Evolutionary conservation across 176 grass and related monocot species (phyloP).

Genomic region (Lolium rigidum): DNA sequence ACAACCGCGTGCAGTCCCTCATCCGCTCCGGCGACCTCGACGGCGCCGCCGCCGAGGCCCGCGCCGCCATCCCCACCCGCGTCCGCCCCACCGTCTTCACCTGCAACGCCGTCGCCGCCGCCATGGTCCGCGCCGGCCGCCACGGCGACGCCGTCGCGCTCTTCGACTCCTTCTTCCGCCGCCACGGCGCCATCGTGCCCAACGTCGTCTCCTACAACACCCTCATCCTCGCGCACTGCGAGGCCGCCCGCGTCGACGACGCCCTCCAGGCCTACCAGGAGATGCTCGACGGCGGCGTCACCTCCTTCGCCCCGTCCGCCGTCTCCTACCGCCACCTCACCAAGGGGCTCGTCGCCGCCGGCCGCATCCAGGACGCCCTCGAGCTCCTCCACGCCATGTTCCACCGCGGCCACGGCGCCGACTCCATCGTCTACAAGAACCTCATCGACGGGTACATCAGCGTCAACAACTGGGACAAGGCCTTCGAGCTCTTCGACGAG

Average conservation of each 20-base stretch:
- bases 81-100: conserved; percentile 80
- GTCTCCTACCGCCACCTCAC: conserved; percentile 22
- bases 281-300: conserved; percentile 15
- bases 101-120: conserved; percentile 72
- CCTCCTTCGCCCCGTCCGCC: not conserved
- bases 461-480: conserved; percentile 21
- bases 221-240: conserved; percentile 57
- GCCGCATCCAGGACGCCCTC: conserved; percentile 49
- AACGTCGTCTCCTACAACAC: conserved; percentile 74
- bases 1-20: conserved; percentile 62
- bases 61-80: conserved; percentile 38
- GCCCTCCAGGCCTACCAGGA: conserved; percentile 8
- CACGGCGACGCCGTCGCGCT: conserved; percentile 46
- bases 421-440: conserved; percentile 28
- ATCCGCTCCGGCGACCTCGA: conserved; percentile 60
- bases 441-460: conserved; percentile 14
- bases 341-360: conserved; percentile 34
- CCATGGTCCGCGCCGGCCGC: conserved; percentile 49
- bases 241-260: conserved; percentile 40
- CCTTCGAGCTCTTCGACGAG: conserved; percentile 2
- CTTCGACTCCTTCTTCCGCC: conserved; percentile 61
- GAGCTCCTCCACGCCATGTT: conserved; percentile 59
- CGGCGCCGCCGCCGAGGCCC: conserved; percentile 35
- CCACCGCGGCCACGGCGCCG: conserved; percentile 43
- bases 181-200: conserved; percentile 47